Base-by-base conservation (phyloP, 106 monocot genomes). In the Amphibolis antarctica region DNA sequence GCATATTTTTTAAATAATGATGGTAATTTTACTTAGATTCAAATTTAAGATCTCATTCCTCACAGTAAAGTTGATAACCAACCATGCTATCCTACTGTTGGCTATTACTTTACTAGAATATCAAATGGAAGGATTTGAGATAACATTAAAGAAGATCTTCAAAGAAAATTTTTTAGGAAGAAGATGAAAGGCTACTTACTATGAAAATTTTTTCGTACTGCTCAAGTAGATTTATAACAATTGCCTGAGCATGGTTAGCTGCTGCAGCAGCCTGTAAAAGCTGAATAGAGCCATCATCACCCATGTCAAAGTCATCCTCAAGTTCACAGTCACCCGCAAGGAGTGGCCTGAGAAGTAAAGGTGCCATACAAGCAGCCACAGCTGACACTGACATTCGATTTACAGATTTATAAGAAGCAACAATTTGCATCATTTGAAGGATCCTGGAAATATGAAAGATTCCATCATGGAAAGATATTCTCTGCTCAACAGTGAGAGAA, bases 321-420 rank as follows among this genome's bases (percentile, higher is more conserved):
- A 90, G 73, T n/a, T 96, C 86, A 65, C 96, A 86, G 42, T 96
- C 96, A 68, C 93, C 93, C 56, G 80, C 83, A 65, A 93, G 79
- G 46, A 93, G 93, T 36, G 93, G 85, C 3, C 96, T 81, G 21
- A 96, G 80, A 78, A 96, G 96, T 56, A 96, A 78, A 52, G 96
- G 96, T 27, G 96, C 89, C 96, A 96, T 96, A 62, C 96, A 96
- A 71, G 96, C 96, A 62, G 96, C 96, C 44, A 90, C 56, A 54
- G 90, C 96, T 50, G 86, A 80, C 15, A 82, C 45, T 62, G 79
- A 62, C 96, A 96, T 96, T 49, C 89, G 68, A 65, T 96, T 96
- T 64, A 76, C 81, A 26, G 78, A 69, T 82, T 75, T 90, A 61
- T 96, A 76, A 60, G 78, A 63, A 71, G 75, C 89, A 0, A 96